phyloP scores from a whole-genome alignment of 116 monocot species.

The Zostera marina region DNA sequence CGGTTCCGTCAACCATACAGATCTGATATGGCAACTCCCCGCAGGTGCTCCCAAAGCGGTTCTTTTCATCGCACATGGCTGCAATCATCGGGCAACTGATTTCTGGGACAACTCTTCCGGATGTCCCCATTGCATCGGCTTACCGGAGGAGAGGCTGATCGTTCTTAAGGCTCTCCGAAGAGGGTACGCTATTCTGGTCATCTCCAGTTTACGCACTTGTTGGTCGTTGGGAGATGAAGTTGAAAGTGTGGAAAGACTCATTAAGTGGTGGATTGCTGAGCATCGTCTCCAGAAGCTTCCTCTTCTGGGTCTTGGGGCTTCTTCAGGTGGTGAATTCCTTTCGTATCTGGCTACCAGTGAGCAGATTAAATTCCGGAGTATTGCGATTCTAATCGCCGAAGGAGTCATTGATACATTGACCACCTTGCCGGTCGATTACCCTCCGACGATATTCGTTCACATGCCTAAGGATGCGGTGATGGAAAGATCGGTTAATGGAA shows the following conservation, averaged over 20 bases:
- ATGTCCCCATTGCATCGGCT: constrained; percentile 54
- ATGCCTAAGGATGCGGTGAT: constrained; percentile 65
- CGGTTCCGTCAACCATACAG: constrained; percentile 37
- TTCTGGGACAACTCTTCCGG: constrained; percentile 56
- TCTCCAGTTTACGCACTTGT: constrained; percentile 52
- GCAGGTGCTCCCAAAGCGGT: constrained; percentile 41
- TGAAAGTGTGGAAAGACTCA: constrained; percentile 30
- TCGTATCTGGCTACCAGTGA: constrained; percentile 36
- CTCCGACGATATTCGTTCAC: constrained; percentile 69
- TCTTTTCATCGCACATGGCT: constrained; percentile 67
- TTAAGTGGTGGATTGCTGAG: constrained; percentile 39
- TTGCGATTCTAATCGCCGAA: constrained; percentile 73
- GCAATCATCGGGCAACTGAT: constrained; percentile 45
- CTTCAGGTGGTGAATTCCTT: constrained; percentile 79
- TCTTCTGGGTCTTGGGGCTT: constrained; percentile 53
- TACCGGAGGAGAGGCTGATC: constrained; percentile 65
- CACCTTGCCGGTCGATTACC: constrained; percentile 23
- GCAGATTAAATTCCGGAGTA: constrained; percentile 48
- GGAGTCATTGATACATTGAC: constrained; percentile 37
- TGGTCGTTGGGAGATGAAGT: constrained; percentile 63
- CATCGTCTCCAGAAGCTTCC: constrained; percentile 41
- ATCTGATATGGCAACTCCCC: constrained; percentile 70
- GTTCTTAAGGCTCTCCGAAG: constrained; percentile 39
- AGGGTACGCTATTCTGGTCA: constrained; percentile 37
- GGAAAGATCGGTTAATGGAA: constrained; percentile 19